phyloP scores from a whole-genome alignment of 192 early-diverging fungal genomes.

The Backusella australiensis region DNA sequence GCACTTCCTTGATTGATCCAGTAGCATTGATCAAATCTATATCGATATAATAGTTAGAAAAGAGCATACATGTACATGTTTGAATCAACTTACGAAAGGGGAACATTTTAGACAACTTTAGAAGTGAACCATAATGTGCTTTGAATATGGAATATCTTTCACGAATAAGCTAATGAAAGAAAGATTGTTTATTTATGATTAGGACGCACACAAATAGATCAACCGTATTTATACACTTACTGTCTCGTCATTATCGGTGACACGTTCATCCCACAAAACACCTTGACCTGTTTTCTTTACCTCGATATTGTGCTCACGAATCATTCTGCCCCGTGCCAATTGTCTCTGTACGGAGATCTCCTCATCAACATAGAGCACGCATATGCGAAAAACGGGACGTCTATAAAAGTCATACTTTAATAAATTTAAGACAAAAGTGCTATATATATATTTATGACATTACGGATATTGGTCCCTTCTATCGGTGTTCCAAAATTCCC shows the following conservation, averaged over 20 bases:
- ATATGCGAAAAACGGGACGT: slow-evolving; percentile 55
- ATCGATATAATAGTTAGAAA: background rate
- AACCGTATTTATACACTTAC: slow-evolving; percentile 23
- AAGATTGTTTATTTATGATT: too few species aligned
- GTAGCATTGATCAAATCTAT: slow-evolving; percentile 58
- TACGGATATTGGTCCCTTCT: slow-evolving; percentile 49
- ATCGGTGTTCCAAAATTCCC: slow-evolving; percentile 49
- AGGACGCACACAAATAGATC: too few species aligned
- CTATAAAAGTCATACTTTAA: slow-evolving; percentile 9
- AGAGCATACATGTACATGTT: background rate
- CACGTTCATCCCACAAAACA: slow-evolving; percentile 51
- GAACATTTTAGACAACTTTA: slow-evolving; percentile 55
- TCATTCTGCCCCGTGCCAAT: slow-evolving; percentile 42
- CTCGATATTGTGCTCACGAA: slow-evolving; percentile 49
- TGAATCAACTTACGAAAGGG: slow-evolving; percentile 51
- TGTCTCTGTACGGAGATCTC: slow-evolving; percentile 55
- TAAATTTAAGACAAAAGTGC: background rate
- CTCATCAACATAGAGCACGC: slow-evolving; percentile 57
- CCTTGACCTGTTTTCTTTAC: slow-evolving; percentile 51
- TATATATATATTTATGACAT: background rate
- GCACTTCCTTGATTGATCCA: slow-evolving; percentile 54
- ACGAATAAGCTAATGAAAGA: slow-evolving; percentile 41
- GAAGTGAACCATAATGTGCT: slow-evolving; percentile 51
- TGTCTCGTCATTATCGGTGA: slow-evolving; percentile 54
- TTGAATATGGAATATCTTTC: slow-evolving; percentile 57